Evolutionary conservation across 2,329 filamentous ascomycete genomes (phyloP), one percentile per base, ranked within the genome.

Genomic region (Aspergillus niger): DNA sequence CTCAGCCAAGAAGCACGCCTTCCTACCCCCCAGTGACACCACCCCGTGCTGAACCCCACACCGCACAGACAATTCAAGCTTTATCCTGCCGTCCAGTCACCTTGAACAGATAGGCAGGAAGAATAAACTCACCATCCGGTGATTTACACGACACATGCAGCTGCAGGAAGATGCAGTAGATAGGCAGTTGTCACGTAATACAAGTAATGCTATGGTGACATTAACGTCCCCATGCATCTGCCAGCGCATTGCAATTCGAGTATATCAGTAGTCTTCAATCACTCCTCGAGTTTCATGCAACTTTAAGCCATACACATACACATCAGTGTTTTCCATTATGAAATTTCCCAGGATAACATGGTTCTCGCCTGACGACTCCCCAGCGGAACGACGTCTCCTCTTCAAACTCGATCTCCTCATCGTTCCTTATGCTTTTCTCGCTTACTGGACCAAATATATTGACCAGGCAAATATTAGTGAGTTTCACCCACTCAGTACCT

Each of bases 371-470:
- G 32, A 36, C 32, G 32, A 36, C 32, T 13, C 32, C 2, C 32
- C 32, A 1, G 13, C 32, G 5, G 32, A 36, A 36, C 32, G 32
- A 36, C 32, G 32, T 36, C 32, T 36, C 1, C 32, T 87, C 38
- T 55, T 80, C 24, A 86, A 86, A 66, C 77, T 87, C 11, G 84
- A 87, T 61, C 69, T 83, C 0, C 70, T 86, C 2, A 82, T 86
- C 38, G 80, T 87, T 0, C 83, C 83, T 0, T 86, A 85, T 65
- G 83, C 82, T 0, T 81, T 85, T 48, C 69, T 86, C 2, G 77
- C 80, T 0, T 85, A 85, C 62, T 86, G 83, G 80, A 78, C 82
- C 54, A 85, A 85, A 67, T 83, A 85, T 60, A 78, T 86, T 8
- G 83, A 85, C 63, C 82, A 85, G 63, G 74, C 80, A 3, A 85